Conservation (phyloP, 2,329 filamentous ascomycete genomes). For the Paramyrothecium roridum region DNA sequence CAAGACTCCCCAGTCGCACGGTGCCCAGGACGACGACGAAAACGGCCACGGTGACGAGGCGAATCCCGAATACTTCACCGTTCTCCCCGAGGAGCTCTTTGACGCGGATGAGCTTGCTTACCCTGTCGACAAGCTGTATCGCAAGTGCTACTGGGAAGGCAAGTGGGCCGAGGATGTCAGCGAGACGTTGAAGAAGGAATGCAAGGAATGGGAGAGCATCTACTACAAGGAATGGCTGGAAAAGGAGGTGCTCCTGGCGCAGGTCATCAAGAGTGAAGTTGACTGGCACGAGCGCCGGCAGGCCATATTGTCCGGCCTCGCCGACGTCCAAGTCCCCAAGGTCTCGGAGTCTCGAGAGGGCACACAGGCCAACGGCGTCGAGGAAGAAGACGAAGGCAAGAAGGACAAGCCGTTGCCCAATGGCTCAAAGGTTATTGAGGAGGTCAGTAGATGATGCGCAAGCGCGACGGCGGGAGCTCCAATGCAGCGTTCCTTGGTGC, state of each 20-base stretch:
- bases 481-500: too few relatives aligned
- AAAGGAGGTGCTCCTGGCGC: conserved; percentile 76
- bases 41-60: conserved; percentile 52
- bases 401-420: conserved; percentile 3
- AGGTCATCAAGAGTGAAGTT: conserved; percentile 64
- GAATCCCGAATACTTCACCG: conserved; percentile 56
- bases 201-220: conserved; percentile 61
- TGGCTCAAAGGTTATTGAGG: conserved; percentile 4
- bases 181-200: conserved; percentile 61
- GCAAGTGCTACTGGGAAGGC: conserved; percentile 67
- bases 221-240: conserved; percentile 73
- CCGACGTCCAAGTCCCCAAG: conserved; percentile 39
- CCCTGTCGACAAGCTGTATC: conserved; percentile 56
- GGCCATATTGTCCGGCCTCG: conserved; percentile 47
- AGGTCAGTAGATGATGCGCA: neutral
- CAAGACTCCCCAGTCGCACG: conserved; percentile 57
- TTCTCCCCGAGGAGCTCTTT: conserved; percentile 58
- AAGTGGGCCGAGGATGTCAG: conserved; percentile 70
- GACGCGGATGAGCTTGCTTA: conserved; percentile 61
- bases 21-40: conserved; percentile 58
- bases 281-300: conserved; percentile 60
- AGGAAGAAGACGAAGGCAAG: conserved; percentile 2
- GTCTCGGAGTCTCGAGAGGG: conserved; percentile 24
- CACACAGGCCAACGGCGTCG: conserved; percentile 16
- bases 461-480: neutral